Percentiles rank a stretch among this genome's conserved stretches.
Conservation (phyloP, 2,329 filamentous ascomycete genomes). For the Podosphaera fusca region DNA sequence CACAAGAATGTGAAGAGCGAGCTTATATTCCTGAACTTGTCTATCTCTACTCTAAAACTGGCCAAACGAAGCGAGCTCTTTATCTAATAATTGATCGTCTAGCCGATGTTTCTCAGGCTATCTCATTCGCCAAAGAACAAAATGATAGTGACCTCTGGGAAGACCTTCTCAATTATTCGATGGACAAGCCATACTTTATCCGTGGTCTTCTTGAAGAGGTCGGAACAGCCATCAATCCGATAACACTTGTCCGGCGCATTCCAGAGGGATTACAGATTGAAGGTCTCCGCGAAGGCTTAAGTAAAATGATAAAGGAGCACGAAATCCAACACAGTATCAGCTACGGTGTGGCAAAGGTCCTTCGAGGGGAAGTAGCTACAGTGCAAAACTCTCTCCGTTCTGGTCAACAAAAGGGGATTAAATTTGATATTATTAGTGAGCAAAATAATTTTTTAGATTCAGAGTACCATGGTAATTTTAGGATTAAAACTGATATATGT, state of each 20-base stretch:
- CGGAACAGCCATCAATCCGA: constrained; percentile 79
- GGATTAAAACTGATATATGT: neutral
- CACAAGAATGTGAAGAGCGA: constrained; percentile 53
- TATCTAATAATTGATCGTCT: constrained; percentile 88
- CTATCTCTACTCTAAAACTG: constrained; percentile 83
- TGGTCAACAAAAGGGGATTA: constrained; percentile 67
- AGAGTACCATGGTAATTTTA: constrained; percentile 19
- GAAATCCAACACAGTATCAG: constrained; percentile 89
- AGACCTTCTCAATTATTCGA: constrained; percentile 79
- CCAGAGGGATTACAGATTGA: constrained; percentile 85
- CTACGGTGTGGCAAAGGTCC: constrained; percentile 64
- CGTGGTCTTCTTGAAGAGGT: constrained; percentile 79
- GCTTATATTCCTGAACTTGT: constrained; percentile 85
- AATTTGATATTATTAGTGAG: constrained; percentile 50
- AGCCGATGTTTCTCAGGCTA: constrained; percentile 74
- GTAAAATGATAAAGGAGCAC: constrained; percentile 82
- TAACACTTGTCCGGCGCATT: constrained; percentile 71
- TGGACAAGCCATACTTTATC: constrained; percentile 95
- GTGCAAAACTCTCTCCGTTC: constrained; percentile 62
- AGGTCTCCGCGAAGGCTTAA: constrained; percentile 67
- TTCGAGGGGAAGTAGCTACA: constrained; percentile 65
- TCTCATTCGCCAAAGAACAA: constrained; percentile 82
- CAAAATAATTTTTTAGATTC: constrained; percentile 4
- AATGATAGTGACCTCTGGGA: constrained; percentile 87
- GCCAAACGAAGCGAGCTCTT: constrained; percentile 74